These are phyloP conservation scores for Tulasnella sp. DNA, from an alignment of 768 basidiomycete genomes.

Conservation along the genomic window DNA sequence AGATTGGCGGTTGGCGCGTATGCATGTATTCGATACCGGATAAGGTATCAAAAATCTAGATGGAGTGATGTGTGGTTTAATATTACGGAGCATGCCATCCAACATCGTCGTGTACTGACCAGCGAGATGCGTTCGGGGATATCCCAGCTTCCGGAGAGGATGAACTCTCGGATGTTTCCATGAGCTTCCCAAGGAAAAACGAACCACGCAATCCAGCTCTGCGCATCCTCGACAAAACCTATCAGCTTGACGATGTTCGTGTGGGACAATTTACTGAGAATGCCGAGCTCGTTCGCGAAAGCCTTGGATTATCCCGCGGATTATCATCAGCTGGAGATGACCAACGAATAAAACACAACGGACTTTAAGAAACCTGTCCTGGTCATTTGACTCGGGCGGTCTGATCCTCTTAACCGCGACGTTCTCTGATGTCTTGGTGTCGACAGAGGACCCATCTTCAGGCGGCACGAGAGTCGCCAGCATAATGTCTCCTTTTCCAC, in stretches of 20 bases:
- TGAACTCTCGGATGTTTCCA: not conserved
- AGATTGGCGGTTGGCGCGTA: not conserved
- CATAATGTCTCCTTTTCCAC: too few species aligned
- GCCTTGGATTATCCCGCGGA: not conserved
- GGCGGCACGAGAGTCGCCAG: too few species aligned
- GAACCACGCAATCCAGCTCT: not conserved
- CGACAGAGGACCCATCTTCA: too few species aligned
- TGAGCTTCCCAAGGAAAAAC: not conserved
- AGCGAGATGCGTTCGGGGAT: constrained; percentile 1
- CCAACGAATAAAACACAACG: too few species aligned
- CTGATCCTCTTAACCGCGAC: too few species aligned
- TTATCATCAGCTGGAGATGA: too few species aligned
- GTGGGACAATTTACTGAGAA: not conserved
- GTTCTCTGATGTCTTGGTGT: too few species aligned
- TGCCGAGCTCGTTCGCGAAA: not conserved
- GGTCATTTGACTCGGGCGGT: too few species aligned
- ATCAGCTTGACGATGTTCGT: not conserved
- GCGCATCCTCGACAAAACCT: not conserved
- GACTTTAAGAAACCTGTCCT: too few species aligned
- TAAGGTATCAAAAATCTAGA: not conserved
- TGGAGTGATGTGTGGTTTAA: not conserved
- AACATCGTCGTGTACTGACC: not conserved
- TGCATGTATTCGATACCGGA: not conserved
- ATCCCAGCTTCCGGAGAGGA: not conserved
- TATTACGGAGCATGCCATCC: too few species aligned